Evolutionary conservation across 2,329 filamentous ascomycete species (phyloP).

Genomic region (Penicillium sp.): DNA sequence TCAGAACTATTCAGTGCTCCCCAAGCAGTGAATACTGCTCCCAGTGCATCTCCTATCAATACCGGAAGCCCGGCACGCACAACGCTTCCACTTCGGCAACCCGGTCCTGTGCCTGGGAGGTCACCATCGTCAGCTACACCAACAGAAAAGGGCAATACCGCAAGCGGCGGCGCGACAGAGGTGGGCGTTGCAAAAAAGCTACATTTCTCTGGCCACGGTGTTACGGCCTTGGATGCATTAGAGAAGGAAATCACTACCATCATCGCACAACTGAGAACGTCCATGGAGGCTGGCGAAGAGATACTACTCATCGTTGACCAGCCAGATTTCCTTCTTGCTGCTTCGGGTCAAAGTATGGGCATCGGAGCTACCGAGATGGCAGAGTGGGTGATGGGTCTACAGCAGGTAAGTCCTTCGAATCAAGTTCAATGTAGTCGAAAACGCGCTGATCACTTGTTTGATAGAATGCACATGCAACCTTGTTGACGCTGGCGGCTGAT

Average conservation of each 20-base stretch:
- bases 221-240: conserved; percentile 31
- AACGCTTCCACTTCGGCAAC: conserved; percentile 29
- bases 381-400: conserved; percentile 57
- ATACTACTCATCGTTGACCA: conserved; percentile 65
- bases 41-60: conserved; percentile 13
- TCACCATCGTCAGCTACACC: conserved; percentile 11
- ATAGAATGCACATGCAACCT: conserved; percentile 62
- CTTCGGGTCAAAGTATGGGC: conserved; percentile 50
- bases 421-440: not conserved
- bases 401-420: conserved; percentile 56
- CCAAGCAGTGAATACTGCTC: conserved; percentile 11
- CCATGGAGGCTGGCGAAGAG: conserved; percentile 27
- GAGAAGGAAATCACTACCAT: conserved; percentile 36
- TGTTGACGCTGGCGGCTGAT: conserved; percentile 71
- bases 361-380: conserved; percentile 48
- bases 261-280: conserved; percentile 30
- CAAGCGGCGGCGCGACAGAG: conserved; percentile 19
- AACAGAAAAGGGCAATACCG: conserved; percentile 6
- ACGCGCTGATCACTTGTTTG: conserved; percentile 8
- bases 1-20: conserved; percentile 52
- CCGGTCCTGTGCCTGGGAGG: conserved; percentile 24
- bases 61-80: conserved; percentile 21
- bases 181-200: conserved; percentile 27
- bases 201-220: conserved; percentile 30
- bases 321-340: conserved; percentile 62